Evolutionary conservation across 768 basidiomycete genomes (phyloP).

Genomic region (Postia placenta): DNA sequence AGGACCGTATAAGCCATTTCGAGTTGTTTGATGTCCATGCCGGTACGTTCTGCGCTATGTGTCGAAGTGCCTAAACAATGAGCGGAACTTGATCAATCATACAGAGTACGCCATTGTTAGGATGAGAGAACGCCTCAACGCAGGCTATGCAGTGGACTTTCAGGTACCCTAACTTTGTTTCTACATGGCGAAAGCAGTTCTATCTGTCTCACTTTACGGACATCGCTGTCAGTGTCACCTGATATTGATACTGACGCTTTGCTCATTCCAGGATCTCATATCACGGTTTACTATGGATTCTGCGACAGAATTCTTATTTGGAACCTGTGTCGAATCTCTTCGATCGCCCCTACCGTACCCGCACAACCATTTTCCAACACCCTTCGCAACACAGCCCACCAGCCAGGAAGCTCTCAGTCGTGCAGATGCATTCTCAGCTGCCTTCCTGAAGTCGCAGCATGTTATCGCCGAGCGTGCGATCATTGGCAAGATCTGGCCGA

Average conservation of each 20-base stretch:
- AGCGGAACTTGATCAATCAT: too few species aligned
- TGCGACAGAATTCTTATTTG: conserved; percentile 51
- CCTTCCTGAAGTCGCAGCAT: conserved; percentile 34
- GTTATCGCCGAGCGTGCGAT: conserved; percentile 22
- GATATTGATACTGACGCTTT: background rate
- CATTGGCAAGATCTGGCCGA: conserved; percentile 34
- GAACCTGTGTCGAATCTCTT: conserved; percentile 34
- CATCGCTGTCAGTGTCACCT: conserved; percentile 7
- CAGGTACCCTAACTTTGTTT: conserved; percentile 22
- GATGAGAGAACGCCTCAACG: conserved; percentile 23
- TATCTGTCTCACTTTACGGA: too few species aligned
- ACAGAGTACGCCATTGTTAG: conserved; percentile 22
- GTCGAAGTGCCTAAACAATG: background rate
- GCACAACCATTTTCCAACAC: conserved; percentile 5
- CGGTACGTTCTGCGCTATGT: conserved; percentile 28
- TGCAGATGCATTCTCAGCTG: conserved; percentile 27
- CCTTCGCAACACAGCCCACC: conserved; percentile 15
- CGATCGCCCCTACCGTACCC: conserved; percentile 32
- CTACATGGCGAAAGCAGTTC: background rate
- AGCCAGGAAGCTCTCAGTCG: background rate
- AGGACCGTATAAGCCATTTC: conserved; percentile 53
- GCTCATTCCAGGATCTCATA: conserved; percentile 27
- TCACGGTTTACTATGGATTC: conserved; percentile 50
- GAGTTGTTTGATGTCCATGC: conserved; percentile 55
- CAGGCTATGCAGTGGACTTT: conserved; percentile 36